Base-by-base conservation (phyloP, 257 asterid species). In the Fraxinus americana region DNA sequence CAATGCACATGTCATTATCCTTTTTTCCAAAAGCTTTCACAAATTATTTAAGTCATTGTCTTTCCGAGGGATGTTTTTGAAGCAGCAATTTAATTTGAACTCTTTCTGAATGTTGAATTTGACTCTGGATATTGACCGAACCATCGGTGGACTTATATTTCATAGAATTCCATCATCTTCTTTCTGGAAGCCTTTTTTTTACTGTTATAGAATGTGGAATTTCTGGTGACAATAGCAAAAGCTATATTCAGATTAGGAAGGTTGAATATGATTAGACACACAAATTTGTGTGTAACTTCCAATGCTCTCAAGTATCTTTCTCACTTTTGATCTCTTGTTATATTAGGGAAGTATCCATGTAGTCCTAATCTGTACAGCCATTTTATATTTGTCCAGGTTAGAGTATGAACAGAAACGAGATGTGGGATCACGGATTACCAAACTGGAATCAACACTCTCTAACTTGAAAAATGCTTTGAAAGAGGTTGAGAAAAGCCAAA, bases 331-430 rank as follows among this genome's bases (percentile, higher is more conserved):
- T 63, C 19, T 25, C 35, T 25, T 63, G 36, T 63, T 63, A 27
- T 27, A 63, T 7, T 27, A 4, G 9, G 69, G 17, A 81, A 38
- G 66, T 67, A 29, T 54, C 71, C 63, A 50, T 71, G 27, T 68
- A 67, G 45, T 39, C 70, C 0, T 71, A 76, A 69, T 74, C 69
- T 70, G 73, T 82, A 27, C 76, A 70, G 73, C 34, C 71, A n/a
- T 79, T 73, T 70, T 69, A 35, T 27, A 54, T 87, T 71, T 86
- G 85, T 74, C 71, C 78, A 96, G 99, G 92, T 85, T 93, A 92
- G 98, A 96, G 84, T 96, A 93, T 75, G 99, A 96, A 87, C 92
- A 87, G 83, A 93, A 91, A 87, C 92, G 95, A 74, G 98, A 91
- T n/a, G 84, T 83, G 76, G 97, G 92, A 75, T 88, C 96, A 74